Base-by-base conservation (phyloP, 2,329 filamentous ascomycete genomes). In the Phaeomoniella chlamydospora region DNA sequence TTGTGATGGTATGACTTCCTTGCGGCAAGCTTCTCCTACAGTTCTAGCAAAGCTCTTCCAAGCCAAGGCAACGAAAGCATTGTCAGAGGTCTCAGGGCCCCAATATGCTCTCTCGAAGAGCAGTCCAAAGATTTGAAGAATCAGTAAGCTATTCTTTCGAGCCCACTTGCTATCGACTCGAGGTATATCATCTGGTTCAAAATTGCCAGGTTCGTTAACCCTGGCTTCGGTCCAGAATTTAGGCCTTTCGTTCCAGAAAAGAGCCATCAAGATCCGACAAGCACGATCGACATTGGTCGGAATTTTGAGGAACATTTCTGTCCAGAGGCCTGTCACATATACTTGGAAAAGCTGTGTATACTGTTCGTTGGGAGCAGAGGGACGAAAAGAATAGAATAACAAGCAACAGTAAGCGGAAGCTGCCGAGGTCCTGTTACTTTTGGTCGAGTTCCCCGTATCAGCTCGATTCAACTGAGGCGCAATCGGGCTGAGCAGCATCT, bases 161-260 rank as follows among this genome's bases (percentile, higher is more conserved):
- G 92, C 67, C 90, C 90, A 98, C 62, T 80, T 85, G 3, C 81
- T 68, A 49, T 96, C 86, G 4, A 96, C 62, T 4, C 77, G 64
- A 4, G 86, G 82, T n/a, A 98, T 64, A 40, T 94, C 85, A n/a
- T 77, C 73, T 0, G 77, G 67, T 35, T 65, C 70, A 36, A 75
- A 59, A 18, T 77, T 65, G 4, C 54, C 56, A 3, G 71, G 61
- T 12, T 59, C 72, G 39, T 75, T 65, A 6, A 83, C 77, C 35
- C 77, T 76, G 42, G 81, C 75, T 44, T 82, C 76, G 37, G 73
- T 77, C 85, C 86, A 96, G 3, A 77, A 55, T 41, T 77, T 68
- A 4, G 58, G 53, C 30, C 58, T 56, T 1, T 49, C 55, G 47
- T 55, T 59, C 59, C 61, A 63, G 61, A 70, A 66, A 1, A 96